Base-by-base conservation (phyloP, 805 yeast genomes). In the Hermanozyma aechmeae region DNA sequence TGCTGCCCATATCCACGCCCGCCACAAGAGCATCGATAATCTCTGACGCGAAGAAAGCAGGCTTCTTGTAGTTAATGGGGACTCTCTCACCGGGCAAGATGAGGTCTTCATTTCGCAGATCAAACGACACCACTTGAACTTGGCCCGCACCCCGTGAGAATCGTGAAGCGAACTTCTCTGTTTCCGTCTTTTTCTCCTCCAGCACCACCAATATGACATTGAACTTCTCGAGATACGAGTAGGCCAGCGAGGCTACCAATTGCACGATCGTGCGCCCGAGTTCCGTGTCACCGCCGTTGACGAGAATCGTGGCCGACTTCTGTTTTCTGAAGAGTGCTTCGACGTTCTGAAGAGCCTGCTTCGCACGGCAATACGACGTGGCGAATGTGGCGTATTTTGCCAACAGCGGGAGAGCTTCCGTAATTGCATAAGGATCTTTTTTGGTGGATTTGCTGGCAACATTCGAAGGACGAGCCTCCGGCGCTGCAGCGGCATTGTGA, bases 231-330 rank as follows among this genome's bases (percentile, higher is more conserved):
- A 57, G 39, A 13, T 14, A 26, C 10, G 38, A 28, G 39, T 56
- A 58, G 4, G 40, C 27, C 4, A 54, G 42, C 1, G 63, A 56
- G 15, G 43, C 41, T 8, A 62, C 33, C 4, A 52, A 16, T 35
- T 63, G 68, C 4, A 56, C 32, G 4, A 63, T 18, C 5, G 62
- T 62, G 26, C 42, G 38, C 0, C 65, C 67, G 15, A 62, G 35
- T 23, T 49, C 42, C 7, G 68, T 60, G 33, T 62, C 66, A 3
- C 58, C 69, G 15, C 69, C 69, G 40, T 62, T 61, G 33, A 63
- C 57, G 19, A 63, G 41, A 11, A 63, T 35, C 28, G 46, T 56
- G 6, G 57, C 56, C 13, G 40, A 35, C 3, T 32, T 32, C 5
- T 39, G 40, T 5, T 30, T 30, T 11, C 28, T 26, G 10, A 37